Evolutionary conservation across 768 basidiomycete genomes (phyloP).

Genomic region (Obba rivulosa): DNA sequence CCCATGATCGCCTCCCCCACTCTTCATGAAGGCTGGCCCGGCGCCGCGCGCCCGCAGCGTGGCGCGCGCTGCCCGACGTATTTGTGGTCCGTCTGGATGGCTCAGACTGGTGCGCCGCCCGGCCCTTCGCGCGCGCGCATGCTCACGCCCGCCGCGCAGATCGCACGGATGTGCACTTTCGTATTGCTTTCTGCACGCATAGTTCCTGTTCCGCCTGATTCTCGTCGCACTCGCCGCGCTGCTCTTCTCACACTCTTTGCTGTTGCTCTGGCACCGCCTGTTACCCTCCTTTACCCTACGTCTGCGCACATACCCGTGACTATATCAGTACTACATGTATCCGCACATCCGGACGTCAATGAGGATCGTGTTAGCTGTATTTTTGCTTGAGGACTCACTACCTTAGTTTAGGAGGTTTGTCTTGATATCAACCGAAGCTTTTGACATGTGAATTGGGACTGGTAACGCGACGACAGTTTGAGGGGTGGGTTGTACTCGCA

Average conservation of each 20-base stretch:
- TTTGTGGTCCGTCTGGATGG: conserved; percentile 1
- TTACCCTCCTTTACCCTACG: conserved; percentile 17
- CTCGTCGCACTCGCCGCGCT: neutral
- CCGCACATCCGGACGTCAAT: too few species aligned
- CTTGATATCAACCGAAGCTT: too few species aligned
- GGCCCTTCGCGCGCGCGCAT: neutral
- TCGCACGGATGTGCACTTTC: neutral
- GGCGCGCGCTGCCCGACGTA: neutral
- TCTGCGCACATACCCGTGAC: conserved; percentile 14
- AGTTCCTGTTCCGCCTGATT: neutral
- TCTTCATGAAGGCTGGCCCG: neutral
- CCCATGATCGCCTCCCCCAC: conserved; percentile 8
- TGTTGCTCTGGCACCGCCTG: too few species aligned
- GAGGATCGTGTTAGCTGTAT: too few species aligned
- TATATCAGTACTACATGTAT: too few species aligned
- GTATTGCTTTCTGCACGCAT: neutral
- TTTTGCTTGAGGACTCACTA: too few species aligned
- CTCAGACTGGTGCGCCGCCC: conserved; percentile 2
- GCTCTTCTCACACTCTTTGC: neutral
- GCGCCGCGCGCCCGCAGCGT: neutral
- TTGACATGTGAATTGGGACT: too few species aligned
- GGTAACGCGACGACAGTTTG: too few species aligned
- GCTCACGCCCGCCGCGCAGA: neutral
- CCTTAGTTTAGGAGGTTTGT: too few species aligned
- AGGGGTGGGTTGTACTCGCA: too few species aligned